Evolutionary conservation across 1,139 yeast species (phyloP), one percentile per base, ranked within the genome.

Genomic region (Pichia sp.): DNA sequence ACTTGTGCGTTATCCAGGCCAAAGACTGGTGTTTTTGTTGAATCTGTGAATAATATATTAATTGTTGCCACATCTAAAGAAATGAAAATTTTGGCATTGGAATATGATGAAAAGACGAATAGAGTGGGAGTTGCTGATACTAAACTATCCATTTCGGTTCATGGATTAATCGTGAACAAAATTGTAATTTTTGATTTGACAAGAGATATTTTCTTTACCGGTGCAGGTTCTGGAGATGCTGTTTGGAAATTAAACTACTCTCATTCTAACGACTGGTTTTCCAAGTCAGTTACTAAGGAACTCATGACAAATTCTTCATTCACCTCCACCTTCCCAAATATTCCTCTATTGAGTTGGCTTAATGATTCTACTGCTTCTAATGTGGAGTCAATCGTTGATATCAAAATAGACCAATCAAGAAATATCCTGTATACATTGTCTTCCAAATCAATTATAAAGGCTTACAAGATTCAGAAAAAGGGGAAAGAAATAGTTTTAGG

Each of bases 191-290:
- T 78, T 54, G 76, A 76, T 22, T 63, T 66, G 34, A 78, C 91
- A 0, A 84, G 88, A 38, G 89, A 93, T 42, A 76, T 93, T 7
- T 86, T 84, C 58, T 85, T 93, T 59, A 71, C 84, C 17, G 95
- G 95, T 11, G 69, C 74, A 47, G 70, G 81, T 17, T 88, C 84
- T 52, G 94, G 91, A 3, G 66, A 74, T 35, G 79, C 89, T 52
- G 70, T 93, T 37, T 91, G 96, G 95, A 88, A 86, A 56, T 68
- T 91, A 43, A 80, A 77, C 46, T 93, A 93, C 58, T 75, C 89
- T n/a, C 83, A 80, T 49, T 77, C 83, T 28, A 91, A 89, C 36
- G 82, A 86, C 38, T 91, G 96, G 84, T 86, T 86, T 56, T 78
- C 81, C 48, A 83, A 84, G 55, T 82, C 79, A 53, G 85, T 95